Base-by-base conservation (phyloP, 2,329 filamentous ascomycete species). In the Colletotrichum cordylinicola region DNA sequence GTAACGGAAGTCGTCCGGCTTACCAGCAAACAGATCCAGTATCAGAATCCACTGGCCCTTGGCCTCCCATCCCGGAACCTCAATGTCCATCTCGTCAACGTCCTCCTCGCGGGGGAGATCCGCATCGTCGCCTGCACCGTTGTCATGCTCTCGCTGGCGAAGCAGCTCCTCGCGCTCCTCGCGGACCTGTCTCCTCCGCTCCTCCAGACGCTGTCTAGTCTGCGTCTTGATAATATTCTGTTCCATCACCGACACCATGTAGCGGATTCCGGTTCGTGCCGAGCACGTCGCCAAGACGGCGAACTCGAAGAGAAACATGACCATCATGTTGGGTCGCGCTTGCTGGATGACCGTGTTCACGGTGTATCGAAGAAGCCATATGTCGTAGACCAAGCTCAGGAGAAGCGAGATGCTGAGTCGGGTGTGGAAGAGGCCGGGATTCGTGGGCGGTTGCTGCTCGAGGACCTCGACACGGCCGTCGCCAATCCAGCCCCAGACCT, bases 231-330 rank as follows among this genome's bases (percentile, higher is more conserved):
- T 90, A 67, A 98, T 93, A 64, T 90, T 90, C 62, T 94, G 91
- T 84, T 99, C 97, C 10, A 93, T 88, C 58, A 98, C 85, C 5
- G 94, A 94, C 67, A 98, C 90, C 24, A 91, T 84, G 84, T 99
- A 99, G 75, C 96, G 93, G 70, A 92, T 88, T 3, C 91, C 90
- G 0, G 96, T 98, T 64, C 96, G 96, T 68, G 92, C 88, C 1
- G 96, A 98, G 67, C 93, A 93, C 12, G 98, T 93, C 4, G 92
- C 90, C 76, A 98, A 87, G 58, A 99, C 93, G 48, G 96, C 96
- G 82, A 98, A 98, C 84, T 99, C 97, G 80, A 99, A 99, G 8
- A 98, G 92, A 82, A 99, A 99, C 96, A 99, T 98, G 78, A 99
- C 96, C 96, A 98, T 99, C 94, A 99, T 98, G 75, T 98, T 97